Percentiles rank a stretch among this genome's conserved stretches.
phyloP scores from a whole-genome alignment of 2,329 filamentous ascomycete genomes.

The Botrytis porri region DNA sequence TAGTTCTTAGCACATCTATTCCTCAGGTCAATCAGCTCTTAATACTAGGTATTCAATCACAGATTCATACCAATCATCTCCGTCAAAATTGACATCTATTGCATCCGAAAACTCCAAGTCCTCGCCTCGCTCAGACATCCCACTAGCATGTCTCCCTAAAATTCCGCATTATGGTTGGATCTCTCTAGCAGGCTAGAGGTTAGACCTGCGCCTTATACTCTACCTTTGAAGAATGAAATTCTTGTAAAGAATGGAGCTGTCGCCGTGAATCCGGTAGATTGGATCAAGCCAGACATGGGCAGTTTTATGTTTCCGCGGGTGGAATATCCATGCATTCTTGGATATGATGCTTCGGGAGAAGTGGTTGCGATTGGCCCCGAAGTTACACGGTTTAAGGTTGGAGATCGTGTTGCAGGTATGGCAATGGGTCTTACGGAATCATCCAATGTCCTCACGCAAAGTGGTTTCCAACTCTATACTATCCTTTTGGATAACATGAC shows the following conservation, averaged over 20 bases:
- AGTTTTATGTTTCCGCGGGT: constrained; percentile 20
- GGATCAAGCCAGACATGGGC: constrained; percentile 21
- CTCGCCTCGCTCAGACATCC: neutral
- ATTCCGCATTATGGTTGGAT: constrained; percentile 23
- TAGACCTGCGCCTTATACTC: constrained; percentile 39
- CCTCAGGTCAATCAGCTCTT: neutral
- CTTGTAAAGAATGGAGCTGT: constrained; percentile 42
- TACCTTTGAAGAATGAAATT: constrained; percentile 40
- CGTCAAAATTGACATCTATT: neutral
- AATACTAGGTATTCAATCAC: neutral
- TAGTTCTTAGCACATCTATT: neutral
- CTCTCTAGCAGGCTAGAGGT: constrained; percentile 38
- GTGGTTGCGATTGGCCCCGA: constrained; percentile 49
- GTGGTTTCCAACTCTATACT: constrained; percentile 38
- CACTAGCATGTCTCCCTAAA: constrained; percentile 2
- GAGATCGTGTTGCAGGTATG: constrained; percentile 48
- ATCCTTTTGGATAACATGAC: constrained; percentile 27
- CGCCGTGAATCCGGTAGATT: constrained; percentile 45
- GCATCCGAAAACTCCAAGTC: neutral
- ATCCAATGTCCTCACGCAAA: constrained; percentile 36
- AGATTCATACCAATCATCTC: neutral
- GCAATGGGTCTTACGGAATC: constrained; percentile 25
- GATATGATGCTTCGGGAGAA: constrained; percentile 54
- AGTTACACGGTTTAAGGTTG: constrained; percentile 45
- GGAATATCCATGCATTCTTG: constrained; percentile 42